Evolutionary conservation across 305 asterid species (phyloP), one percentile per base, ranked within the genome.

Genomic region (Fraxinus dipetala): DNA sequence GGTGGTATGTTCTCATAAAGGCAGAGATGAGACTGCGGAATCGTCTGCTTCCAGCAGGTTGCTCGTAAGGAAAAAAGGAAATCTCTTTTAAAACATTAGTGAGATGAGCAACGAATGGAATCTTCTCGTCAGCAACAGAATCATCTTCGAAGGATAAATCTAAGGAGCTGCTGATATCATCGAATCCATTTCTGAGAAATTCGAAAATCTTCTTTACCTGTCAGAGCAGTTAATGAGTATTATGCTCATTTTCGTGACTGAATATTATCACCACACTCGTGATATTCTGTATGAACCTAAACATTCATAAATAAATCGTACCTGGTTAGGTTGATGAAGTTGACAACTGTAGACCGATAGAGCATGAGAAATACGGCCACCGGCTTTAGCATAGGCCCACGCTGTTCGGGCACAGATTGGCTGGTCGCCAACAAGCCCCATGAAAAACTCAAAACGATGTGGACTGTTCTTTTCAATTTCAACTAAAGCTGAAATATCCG

Each of bases 381-480:
- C 97, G 61, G 98, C 89, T 84, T 93, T 92, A 72, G 98, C 97
- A 86, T 93, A 96, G 31, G 99, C 99, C 98, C 98, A 96, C 79
- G 99, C 98, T 84, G 99, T 94, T 85, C 98, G 94, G 79, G 98
- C 99, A 88, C 98, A 96, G 77, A 96, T 93, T 8, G 98, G 97
- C 83, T 94, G 97, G 85, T 94, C 98, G 1, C 99, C 98, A 16
- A 86, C 95, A 85, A 94, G 98, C 54, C 98, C 99, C 99, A 96
- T 96, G 92, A 96, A 96, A 83, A 96, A 96, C 91, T 96, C 99
- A 89, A 96, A 96, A 45, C 98, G 98, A 56, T 96, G 99, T 32
- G 94, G 98, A 86, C 98, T 96, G 82, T 89, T 96, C 88, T 94
- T 96, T 87, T 96, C 99, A 79, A 96, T 96, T 84, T 96, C 99